Evolutionary conservation across 495 filamentous ascomycete genomes (phyloP).

Genomic region (Lentithecium fluviatile): DNA sequence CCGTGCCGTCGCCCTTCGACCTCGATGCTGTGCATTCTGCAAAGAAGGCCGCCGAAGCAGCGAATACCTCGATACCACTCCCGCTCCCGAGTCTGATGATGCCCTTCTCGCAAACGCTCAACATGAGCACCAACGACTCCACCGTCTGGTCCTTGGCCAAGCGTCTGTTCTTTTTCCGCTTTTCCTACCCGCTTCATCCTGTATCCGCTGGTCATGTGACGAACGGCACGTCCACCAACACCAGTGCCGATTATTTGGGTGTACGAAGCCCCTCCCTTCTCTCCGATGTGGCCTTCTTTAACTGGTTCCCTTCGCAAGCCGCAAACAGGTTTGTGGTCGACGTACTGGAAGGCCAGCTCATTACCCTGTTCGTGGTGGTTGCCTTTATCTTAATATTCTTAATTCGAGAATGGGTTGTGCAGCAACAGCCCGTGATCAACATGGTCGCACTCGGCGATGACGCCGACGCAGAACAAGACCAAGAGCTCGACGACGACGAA

Average conservation of each 20-base stretch:
- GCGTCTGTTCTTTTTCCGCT: conserved; percentile 34
- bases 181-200: conserved; percentile 4
- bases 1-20: conserved; percentile 5
- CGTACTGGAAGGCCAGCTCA: conserved; percentile 86
- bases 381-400: conserved; percentile 93
- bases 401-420: conserved; percentile 96
- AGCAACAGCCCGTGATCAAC: conserved; percentile 81
- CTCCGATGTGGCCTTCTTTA: conserved; percentile 70
- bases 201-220: not conserved
- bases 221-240: conserved; percentile 9
- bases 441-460: conserved; percentile 45
- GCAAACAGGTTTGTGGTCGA: conserved; percentile 81
- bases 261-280: conserved; percentile 52
- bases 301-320: conserved; percentile 63
- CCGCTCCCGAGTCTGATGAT: conserved; percentile 38
- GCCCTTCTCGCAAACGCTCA: conserved; percentile 48
- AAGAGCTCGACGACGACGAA: conserved; percentile 37
- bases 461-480: conserved; percentile 27
- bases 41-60: conserved; percentile 39
- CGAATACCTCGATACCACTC: conserved; percentile 41
- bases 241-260: conserved; percentile 1
- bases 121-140: conserved; percentile 51
- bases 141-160: conserved; percentile 51
- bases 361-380: conserved; percentile 84
- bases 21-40: conserved; percentile 23